phyloP scores from a whole-genome alignment of 2,329 filamentous ascomycete species.

The Alternaria panax region DNA sequence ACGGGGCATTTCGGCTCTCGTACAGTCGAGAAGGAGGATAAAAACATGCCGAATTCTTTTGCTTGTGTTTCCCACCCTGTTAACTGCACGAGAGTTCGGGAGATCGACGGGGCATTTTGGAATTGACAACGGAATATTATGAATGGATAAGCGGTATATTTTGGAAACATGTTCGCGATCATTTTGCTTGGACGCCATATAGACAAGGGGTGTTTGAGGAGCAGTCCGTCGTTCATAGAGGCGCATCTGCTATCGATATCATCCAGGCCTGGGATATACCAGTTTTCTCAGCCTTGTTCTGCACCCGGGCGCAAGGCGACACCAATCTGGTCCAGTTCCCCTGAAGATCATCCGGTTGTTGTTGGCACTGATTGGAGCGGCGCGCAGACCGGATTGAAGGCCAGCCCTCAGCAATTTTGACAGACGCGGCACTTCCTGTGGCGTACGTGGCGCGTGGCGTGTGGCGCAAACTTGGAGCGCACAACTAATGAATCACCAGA shows the following conservation, averaged over 20 bases:
- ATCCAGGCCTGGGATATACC: neutral
- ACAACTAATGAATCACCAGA: neutral
- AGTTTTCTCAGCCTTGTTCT: constrained; percentile 2
- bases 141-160: neutral
- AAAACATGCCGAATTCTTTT: neutral
- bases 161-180: neutral
- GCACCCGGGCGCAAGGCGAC: neutral
- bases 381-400: neutral
- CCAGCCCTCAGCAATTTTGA: neutral
- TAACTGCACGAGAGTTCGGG: neutral
- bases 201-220: constrained; percentile 15
- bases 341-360: constrained; percentile 16
- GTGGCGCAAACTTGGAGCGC: neutral
- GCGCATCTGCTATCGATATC: neutral
- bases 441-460: constrained; percentile 2
- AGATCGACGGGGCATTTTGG: neutral
- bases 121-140: neutral
- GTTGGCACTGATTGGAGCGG: constrained; percentile 10
- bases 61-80: neutral
- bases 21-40: neutral
- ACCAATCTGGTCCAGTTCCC: constrained; percentile 1
- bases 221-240: neutral
- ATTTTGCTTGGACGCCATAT: constrained; percentile 7
- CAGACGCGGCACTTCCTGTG: constrained; percentile 11
- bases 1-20: neutral